Conservation (phyloP, 768 basidiomycete species). For the Amanita muscaria region DNA sequence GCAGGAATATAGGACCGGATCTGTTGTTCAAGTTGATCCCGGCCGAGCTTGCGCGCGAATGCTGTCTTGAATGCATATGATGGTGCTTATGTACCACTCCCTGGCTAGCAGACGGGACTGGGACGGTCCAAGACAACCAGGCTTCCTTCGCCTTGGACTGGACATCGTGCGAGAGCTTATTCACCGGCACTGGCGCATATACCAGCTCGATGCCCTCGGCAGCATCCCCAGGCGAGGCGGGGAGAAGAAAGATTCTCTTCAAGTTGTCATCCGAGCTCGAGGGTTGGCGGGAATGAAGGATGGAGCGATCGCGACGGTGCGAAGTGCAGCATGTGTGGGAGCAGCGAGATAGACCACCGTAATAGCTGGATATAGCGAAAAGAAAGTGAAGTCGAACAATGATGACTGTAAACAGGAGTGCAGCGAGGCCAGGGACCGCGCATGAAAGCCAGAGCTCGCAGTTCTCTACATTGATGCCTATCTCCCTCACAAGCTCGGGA, state of each 20-base stretch:
- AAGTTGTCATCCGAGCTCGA: conserved; percentile 26
- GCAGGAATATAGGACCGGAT: conserved; percentile 35
- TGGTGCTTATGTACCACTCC: conserved; percentile 14
- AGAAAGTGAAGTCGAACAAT: conserved; percentile 74
- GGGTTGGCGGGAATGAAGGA: conserved; percentile 7
- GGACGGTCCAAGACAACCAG: conserved; percentile 40
- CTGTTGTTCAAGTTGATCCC: conserved; percentile 15
- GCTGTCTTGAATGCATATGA: conserved; percentile 18
- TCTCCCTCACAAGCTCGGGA: conserved; percentile 66
- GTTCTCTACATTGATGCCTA: conserved; percentile 70
- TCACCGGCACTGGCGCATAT: conserved; percentile 65
- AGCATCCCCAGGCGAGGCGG: conserved; percentile 17
- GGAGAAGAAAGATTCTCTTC: conserved; percentile 63
- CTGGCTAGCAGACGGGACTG: conserved; percentile 17
- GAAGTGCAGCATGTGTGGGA: conserved; percentile 14
- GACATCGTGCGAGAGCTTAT: conserved; percentile 40
- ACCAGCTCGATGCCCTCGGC: conserved; percentile 33
- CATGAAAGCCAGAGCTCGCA: conserved; percentile 75
- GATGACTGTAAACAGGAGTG: conserved; percentile 50
- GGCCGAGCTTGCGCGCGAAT: too few relatives aligned
- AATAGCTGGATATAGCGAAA: conserved; percentile 60
- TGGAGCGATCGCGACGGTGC: too few relatives aligned
- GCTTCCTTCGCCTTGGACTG: conserved; percentile 54
- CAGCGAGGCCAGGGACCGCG: conserved; percentile 50
- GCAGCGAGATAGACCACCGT: conserved; percentile 45